Percentiles rank a stretch among this genome's conserved stretches.
These are phyloP conservation scores for Spiraea crenata DNA, from an alignment of 331 rosid species.

Conservation along the genomic window DNA sequence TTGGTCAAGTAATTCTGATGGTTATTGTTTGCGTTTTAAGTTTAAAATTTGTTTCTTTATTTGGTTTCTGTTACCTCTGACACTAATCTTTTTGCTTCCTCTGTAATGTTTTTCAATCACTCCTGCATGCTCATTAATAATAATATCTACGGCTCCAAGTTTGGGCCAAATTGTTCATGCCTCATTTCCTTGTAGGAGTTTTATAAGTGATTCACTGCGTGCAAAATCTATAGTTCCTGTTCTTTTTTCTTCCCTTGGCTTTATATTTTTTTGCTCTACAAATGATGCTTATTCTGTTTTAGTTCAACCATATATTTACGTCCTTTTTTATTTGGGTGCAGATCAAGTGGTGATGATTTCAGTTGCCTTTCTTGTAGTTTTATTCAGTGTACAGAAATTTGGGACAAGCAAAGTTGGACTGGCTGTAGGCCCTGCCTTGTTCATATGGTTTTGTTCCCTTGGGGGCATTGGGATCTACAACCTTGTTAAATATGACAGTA, in stretches of 20 bases:
- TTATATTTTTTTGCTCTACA: not conserved
- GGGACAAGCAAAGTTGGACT: constrained; percentile 97
- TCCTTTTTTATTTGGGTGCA: constrained; percentile 43
- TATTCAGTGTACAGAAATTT: constrained; percentile 89
- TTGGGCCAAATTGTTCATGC: not conserved
- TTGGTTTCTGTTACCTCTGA: not conserved
- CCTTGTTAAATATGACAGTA: constrained; percentile 64
- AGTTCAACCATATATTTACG: constrained; percentile 12
- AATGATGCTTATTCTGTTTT: not conserved
- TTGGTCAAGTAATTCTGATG: not conserved
- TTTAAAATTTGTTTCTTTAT: not conserved
- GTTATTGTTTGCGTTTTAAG: not conserved
- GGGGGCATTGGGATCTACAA: constrained; percentile 81
- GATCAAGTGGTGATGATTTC: constrained; percentile 89
- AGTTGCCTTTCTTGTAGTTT: constrained; percentile 72
- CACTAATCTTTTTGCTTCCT: not conserved
- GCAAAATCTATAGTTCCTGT: not conserved
- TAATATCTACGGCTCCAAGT: not conserved
- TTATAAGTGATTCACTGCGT: not conserved
- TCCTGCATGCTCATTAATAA: not conserved
- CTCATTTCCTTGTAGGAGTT: not conserved
- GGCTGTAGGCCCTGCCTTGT: constrained; percentile 87
- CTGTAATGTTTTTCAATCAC: not conserved
- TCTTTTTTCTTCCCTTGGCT: not conserved
- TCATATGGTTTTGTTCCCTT: constrained; percentile 88